Evolutionary conservation across 2,329 filamentous ascomycete genomes (phyloP).

Genomic region (Cytospora chrysosperma): DNA sequence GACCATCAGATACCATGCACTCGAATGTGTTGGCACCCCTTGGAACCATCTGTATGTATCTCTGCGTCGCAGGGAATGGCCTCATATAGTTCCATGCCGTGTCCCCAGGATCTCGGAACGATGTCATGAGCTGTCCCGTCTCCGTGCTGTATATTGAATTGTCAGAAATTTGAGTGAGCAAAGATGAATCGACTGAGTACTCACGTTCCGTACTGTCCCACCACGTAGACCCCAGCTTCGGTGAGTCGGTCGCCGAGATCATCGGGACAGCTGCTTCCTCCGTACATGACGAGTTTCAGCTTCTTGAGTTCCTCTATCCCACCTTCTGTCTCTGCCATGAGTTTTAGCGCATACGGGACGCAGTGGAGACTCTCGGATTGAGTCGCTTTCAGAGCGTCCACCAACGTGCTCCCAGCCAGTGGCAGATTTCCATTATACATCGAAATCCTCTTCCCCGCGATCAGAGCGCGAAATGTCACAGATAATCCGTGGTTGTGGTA

Average conservation of each 20-base stretch:
- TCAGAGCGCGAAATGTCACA: constrained; percentile 47
- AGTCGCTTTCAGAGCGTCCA: constrained; percentile 40
- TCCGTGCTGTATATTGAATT: constrained; percentile 45
- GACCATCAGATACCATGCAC: constrained; percentile 33
- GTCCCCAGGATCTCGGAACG: constrained; percentile 48
- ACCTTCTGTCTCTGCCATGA: constrained; percentile 53
- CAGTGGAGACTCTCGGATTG: constrained; percentile 51
- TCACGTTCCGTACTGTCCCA: constrained; percentile 50
- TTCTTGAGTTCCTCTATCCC: constrained; percentile 45
- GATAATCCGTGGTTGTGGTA: constrained; percentile 53
- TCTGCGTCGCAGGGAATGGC: constrained; percentile 38
- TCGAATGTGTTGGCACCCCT: constrained; percentile 36
- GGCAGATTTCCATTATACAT: constrained; percentile 50
- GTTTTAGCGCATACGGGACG: constrained; percentile 58
- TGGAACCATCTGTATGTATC: constrained; percentile 40
- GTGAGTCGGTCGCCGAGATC: constrained; percentile 50
- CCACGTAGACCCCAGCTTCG: constrained; percentile 47
- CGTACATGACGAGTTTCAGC: constrained; percentile 48
- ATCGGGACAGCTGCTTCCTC: constrained; percentile 53
- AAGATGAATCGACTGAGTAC: constrained; percentile 23
- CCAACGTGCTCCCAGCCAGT: constrained; percentile 44
- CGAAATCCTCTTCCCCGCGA: constrained; percentile 44
- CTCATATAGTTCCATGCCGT: constrained; percentile 56
- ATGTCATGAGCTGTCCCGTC: constrained; percentile 57
- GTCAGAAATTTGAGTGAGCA: neutral